Base-by-base conservation (phyloP, 2,329 filamentous ascomycete genomes). In the Pseudohalonectria lignicola region DNA sequence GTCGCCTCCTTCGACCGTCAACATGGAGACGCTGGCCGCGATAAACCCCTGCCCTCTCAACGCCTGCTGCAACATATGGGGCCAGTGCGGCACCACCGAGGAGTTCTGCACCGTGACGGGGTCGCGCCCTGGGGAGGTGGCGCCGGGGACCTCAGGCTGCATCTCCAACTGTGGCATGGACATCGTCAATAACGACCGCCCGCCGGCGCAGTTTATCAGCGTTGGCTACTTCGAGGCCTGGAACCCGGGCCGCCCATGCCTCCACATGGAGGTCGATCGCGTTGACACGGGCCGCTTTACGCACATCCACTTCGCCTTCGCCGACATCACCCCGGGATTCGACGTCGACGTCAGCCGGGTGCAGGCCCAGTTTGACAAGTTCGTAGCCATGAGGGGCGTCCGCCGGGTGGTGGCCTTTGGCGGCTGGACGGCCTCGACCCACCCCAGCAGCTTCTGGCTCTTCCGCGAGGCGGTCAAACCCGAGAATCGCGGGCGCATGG, bases 381-480 rank as follows among this genome's bases (percentile, higher is more conserved):
- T 63, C 36, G 49, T 44, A 30, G 31, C 38, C 0, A 25, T 53
- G 6, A 41, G 60, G 6, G 58, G 41, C 13, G 52, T 62, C 4
- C 50, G 62, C 40, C 50, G 47, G n/a, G 59, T 67, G 28, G 6
- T 68, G 2, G 56, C 60, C 0, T 59, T 69, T 43, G 65, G 65
- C 11, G 65, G 66, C 11, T 69, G 64, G 66, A 49, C 46, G 2
- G 65, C 61, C 40, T 62, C 57, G 0, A 65, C 61, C 0, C 48
- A 54, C 11, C 42, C 50, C 0, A 43, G 26, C n/a, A 63, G 59
- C 1, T 63, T 55, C 41, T 13, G 20, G 18, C 60, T 63, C 23
- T 55, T 67, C 40, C 52, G 62, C 3, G 20, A 42, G 5, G 47
- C 36, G 21, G 36, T 45, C 10, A 44, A 29, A 5, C n/a, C 26